Evolutionary conservation across 2,329 filamentous ascomycete species (phyloP).

Genomic region (Talaromyces verruculosus): DNA sequence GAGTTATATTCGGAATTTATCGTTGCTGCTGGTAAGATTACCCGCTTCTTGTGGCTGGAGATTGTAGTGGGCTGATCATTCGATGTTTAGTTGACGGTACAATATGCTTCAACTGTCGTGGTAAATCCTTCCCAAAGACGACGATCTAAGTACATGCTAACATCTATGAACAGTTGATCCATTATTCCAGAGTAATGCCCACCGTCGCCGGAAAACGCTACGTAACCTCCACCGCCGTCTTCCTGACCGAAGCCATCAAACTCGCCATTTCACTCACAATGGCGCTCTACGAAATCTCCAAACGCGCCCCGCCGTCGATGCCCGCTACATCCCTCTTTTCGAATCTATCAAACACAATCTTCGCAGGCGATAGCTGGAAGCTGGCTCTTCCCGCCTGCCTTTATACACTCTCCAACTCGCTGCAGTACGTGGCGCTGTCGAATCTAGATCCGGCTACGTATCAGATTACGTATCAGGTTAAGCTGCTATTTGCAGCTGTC

Average conservation of each 20-base stretch:
- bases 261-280: constrained; percentile 81
- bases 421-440: constrained; percentile 88
- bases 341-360: constrained; percentile 76
- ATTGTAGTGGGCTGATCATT: neutral
- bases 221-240: constrained; percentile 88
- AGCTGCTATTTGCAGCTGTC: constrained; percentile 86
- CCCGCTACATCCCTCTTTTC: constrained; percentile 77
- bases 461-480: constrained; percentile 89
- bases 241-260: constrained; percentile 91
- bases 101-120: constrained; percentile 47
- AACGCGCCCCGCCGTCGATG: constrained; percentile 72
- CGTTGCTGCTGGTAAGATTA: constrained; percentile 43
- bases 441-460: constrained; percentile 92
- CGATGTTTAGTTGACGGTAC: constrained; percentile 40
- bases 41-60: neutral
- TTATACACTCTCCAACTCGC: constrained; percentile 88
- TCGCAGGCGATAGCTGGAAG: constrained; percentile 92
- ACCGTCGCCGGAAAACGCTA: constrained; percentile 79
- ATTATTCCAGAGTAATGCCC: constrained; percentile 95
- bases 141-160: neutral
- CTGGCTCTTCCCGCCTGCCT: constrained; percentile 82
- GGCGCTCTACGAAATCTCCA: constrained; percentile 82
- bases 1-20: neutral
- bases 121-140: constrained; percentile 31
- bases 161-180: constrained; percentile 65